Conservation (phyloP, 164 flowering plant genomes). For the Piper longum region DNA sequence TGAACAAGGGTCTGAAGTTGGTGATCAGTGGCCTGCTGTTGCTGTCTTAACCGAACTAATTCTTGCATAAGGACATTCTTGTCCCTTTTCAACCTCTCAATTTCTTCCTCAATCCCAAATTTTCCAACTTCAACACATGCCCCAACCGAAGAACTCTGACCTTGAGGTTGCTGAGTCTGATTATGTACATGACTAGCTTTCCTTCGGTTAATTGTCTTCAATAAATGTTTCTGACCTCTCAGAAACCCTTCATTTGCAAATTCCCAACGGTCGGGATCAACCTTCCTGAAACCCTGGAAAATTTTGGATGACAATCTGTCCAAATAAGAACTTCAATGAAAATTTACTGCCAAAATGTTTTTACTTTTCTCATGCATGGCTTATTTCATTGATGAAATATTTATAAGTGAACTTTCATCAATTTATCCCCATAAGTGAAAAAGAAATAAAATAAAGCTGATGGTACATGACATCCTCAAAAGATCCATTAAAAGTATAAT, state of each 20-base stretch:
- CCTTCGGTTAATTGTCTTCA: conserved; percentile 53
- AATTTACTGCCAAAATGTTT: neutral
- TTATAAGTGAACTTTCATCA: no score
- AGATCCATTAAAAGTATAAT: no score
- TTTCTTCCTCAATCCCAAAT: conserved; percentile 94
- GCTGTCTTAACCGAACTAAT: conserved; percentile 85
- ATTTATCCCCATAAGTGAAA: no score
- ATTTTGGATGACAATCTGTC: neutral
- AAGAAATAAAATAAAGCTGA: no score
- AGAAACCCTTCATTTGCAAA: conserved; percentile 94
- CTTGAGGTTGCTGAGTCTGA: conserved; percentile 48
- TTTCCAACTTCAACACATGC: conserved; percentile 98
- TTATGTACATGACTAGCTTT: conserved; percentile 55
- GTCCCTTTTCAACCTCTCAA: conserved; percentile 87
- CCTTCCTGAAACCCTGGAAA: conserved; percentile 83
- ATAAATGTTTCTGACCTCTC: conserved; percentile 75
- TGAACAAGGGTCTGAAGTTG: conserved; percentile 78
- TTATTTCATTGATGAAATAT: no score
- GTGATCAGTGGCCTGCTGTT: conserved; percentile 80
- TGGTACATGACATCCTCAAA: no score
- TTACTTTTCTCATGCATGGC: neutral
- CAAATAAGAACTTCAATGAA: neutral
- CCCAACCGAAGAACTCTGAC: conserved; percentile 49
- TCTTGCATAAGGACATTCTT: conserved; percentile 96
- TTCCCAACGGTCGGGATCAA: conserved; percentile 97